Base-by-base conservation (phyloP, 140 eudicot species). In the Ambrosia hybrid region DNA sequence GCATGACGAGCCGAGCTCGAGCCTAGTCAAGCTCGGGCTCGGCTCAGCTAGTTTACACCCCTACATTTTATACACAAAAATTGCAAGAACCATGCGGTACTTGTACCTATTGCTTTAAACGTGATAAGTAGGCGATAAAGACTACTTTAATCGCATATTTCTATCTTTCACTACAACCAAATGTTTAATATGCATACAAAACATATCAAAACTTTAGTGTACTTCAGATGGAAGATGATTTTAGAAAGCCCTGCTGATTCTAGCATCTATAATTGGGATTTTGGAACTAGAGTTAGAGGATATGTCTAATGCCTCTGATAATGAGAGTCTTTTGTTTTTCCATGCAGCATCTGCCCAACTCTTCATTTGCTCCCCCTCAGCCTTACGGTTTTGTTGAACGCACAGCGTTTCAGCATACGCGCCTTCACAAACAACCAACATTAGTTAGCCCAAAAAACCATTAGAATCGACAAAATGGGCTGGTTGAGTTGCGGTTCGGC, bases 341-440 rank as follows among this genome's bases (percentile, higher is more conserved):
- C 99, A 94, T 9, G 84, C 85, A 53, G 74, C 63, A 74, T 91
- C 85, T 21, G 99, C 96, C 99, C 97, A 90, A 3, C 37, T 68
- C 73, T 86, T 94, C 96, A 91, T 77, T 67, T 79, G 86, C 71
- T 86, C 92, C 15, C 96, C 99, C 76, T 69, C 88, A 55, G 83
- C 87, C 77, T 88, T 94, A 33, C 96, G 88, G 76, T 92, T 86
- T 58, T 86, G 90, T 78, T 94, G 99, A 73, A 94, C 85, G 37
- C 83, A 58, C 6, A 94, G 79, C 11, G 82, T 82, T 69, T 94
- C 96, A 4, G 91, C 99, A 76, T 90, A 94, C 51, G 96, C 99
- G 10, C 99, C 99, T 90, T 65, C 80, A 84, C 38, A 74, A 58
- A 70, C 10, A 69, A 55, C 60, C 67, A 75, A 55, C 17, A 49